These are phyloP conservation scores for Chrysanthemum makinoi DNA, from an alignment of 129 eudicot genomes.

Conservation along the genomic window DNA sequence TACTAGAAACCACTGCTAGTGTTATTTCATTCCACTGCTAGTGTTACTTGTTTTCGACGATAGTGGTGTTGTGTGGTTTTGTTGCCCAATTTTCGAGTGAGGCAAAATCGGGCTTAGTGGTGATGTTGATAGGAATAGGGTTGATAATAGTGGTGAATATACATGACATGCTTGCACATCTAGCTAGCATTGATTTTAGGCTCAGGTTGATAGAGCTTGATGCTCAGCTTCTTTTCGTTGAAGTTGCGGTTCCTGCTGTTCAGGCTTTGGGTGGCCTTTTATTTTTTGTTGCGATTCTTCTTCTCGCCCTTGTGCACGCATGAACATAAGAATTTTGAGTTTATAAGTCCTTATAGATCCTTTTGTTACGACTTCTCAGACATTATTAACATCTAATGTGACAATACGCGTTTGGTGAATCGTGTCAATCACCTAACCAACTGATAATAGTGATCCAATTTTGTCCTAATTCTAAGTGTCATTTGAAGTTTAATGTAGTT, in stretches of 20 bases:
- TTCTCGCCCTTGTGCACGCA: conserved; percentile 49
- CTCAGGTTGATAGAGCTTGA: conserved; percentile 51
- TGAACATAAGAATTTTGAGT: no score
- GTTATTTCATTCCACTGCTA: no score
- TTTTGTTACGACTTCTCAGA: no score
- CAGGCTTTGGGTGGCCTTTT: conserved; percentile 48
- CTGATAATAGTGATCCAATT: no score
- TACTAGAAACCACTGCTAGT: no score
- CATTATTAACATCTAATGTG: no score
- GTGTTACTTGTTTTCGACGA: conserved; percentile 65
- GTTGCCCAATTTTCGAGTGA: conserved; percentile 64
- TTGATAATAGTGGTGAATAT: conserved; percentile 51
- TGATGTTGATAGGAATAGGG: conserved; percentile 48
- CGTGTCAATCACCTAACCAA: no score
- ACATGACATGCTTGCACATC: conserved; percentile 80
- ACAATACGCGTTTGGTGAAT: no score
- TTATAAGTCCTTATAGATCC: no score
- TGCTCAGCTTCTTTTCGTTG: conserved; percentile 64
- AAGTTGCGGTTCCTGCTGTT: conserved; percentile 65
- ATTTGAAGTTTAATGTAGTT: no score
- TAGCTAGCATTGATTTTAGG: conserved; percentile 59
- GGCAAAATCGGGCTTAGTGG: conserved; percentile 70
- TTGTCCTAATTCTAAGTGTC: no score
- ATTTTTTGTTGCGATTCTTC: conserved; percentile 45
- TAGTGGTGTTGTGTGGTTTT: conserved; percentile 57